Percentiles rank a stretch among this genome's conserved stretches.
phyloP scores from a whole-genome alignment of 805 yeast genomes.

The Wickerhamomyces ciferrii region DNA sequence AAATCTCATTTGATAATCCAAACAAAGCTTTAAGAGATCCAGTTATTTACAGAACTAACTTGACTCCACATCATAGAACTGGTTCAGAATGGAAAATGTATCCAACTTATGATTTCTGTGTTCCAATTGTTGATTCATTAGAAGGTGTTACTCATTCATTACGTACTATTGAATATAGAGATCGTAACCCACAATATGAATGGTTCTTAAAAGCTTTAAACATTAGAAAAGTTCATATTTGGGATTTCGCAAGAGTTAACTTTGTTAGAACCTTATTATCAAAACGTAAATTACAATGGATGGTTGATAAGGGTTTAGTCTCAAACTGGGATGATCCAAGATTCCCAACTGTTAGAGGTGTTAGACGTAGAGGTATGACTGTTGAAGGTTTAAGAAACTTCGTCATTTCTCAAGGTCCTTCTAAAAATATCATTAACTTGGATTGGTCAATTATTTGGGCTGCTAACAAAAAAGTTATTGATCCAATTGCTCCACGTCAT shows the following conservation, averaged over 20 bases:
- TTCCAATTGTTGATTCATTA: conserved; percentile 88
- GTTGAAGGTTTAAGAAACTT: conserved; percentile 96
- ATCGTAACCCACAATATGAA: conserved; percentile 95
- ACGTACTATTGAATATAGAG: conserved; percentile 98
- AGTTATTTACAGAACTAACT: conserved; percentile 93
- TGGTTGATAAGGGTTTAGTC: conserved; percentile 87
- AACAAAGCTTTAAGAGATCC: conserved; percentile 98
- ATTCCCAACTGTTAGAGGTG: conserved; percentile 99
- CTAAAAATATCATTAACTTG: conserved; percentile 91
- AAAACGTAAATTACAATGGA: conserved; percentile 98
- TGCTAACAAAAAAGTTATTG: conserved; percentile 92
- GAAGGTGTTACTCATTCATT: conserved; percentile 98
- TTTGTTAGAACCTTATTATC: conserved; percentile 92
- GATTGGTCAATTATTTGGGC: conserved; percentile 99
- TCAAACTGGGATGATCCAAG: conserved; percentile 98
- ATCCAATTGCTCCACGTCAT: conserved; percentile 95
- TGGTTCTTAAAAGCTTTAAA: conserved; percentile 85
- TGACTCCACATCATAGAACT: conserved; percentile 97
- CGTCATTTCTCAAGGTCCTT: conserved; percentile 94
- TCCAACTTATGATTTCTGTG: conserved; percentile 99
- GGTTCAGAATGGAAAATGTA: conserved; percentile 91
- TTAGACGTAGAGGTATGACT: conserved; percentile 99
- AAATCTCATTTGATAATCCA: conserved; percentile 84
- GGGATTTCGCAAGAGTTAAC: conserved; percentile 98
- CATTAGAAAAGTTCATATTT: conserved; percentile 88